A percentile compares a stretch with the other conserved stretches of the same genome.
These are phyloP conservation scores for Sclerotinia borealis DNA, from an alignment of 2,329 filamentous ascomycete genomes.

Conservation along the genomic window DNA sequence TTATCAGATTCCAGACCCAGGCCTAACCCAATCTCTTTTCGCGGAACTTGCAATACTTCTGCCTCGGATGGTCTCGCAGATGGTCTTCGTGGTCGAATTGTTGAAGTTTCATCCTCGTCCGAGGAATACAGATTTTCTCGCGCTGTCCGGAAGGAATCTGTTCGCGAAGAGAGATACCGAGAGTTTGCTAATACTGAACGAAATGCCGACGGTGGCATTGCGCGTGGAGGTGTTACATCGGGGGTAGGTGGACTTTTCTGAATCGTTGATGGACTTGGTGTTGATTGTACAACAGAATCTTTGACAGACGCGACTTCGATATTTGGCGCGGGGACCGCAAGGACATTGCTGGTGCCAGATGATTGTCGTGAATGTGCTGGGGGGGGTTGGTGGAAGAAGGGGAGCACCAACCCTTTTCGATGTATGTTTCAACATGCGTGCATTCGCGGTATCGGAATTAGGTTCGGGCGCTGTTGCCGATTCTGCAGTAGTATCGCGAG, in stretches of 20 bases:
- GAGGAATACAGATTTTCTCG: constrained; percentile 58
- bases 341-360: constrained; percentile 37
- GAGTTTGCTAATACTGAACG: constrained; percentile 43
- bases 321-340: constrained; percentile 17
- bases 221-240: constrained; percentile 65
- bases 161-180: constrained; percentile 37
- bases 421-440: constrained; percentile 30
- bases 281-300: constrained; percentile 19
- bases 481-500: constrained; percentile 25
- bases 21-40: constrained; percentile 31
- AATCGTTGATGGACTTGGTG: constrained; percentile 56
- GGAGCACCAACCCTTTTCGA: constrained; percentile 26
- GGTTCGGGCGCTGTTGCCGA: constrained; percentile 23
- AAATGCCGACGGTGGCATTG: constrained; percentile 39
- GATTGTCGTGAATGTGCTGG: constrained; percentile 54
- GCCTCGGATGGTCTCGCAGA: constrained; percentile 22
- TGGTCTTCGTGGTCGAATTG: constrained; percentile 33
- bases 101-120: constrained; percentile 45
- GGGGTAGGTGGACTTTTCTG: constrained; percentile 67
- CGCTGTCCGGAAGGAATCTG: constrained; percentile 68
- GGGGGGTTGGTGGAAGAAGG: constrained; percentile 54
- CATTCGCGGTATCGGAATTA: constrained; percentile 30
- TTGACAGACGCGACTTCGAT: constrained; percentile 19
- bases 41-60: constrained; percentile 15
- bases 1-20: constrained; percentile 37